phyloP scores from a whole-genome alignment of 495 filamentous ascomycete species.

The Collariella sp. region DNA sequence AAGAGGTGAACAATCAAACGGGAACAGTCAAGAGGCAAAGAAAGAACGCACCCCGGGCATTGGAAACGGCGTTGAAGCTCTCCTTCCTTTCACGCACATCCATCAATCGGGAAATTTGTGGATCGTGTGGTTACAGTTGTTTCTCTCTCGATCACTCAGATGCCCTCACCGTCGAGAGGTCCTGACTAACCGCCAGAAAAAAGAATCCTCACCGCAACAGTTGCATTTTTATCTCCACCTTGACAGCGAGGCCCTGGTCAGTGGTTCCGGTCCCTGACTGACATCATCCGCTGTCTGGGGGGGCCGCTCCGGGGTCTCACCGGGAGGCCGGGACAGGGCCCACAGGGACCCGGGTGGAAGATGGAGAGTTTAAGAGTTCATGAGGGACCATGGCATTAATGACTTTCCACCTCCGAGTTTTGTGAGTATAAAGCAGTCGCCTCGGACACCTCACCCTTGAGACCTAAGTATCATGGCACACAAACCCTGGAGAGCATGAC shows the following conservation, averaged over 20 bases:
- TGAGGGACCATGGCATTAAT: too few species aligned
- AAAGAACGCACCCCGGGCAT: too few species aligned
- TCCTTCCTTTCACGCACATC: not conserved
- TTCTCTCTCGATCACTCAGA: not conserved
- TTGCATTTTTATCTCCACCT: not conserved
- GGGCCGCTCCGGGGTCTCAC: too few species aligned
- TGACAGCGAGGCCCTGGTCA: not conserved
- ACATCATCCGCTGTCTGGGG: too few species aligned
- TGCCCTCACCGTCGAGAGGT: not conserved
- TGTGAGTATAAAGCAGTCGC: too few species aligned
- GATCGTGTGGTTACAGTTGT: not conserved
- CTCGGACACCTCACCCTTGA: too few species aligned
- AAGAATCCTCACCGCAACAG: not conserved
- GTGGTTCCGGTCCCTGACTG: not conserved
- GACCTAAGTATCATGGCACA: too few species aligned
- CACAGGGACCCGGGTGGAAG: not conserved
- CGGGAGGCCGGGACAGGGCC: not conserved
- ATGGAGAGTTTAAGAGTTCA: too few species aligned
- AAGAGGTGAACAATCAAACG: constrained; percentile 1
- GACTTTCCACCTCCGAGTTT: too few species aligned
- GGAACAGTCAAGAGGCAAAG: too few species aligned
- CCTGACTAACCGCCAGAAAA: not conserved
- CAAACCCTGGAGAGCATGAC: not conserved
- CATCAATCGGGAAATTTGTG: not conserved
- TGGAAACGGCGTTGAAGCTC: too few species aligned